phyloP scores from a whole-genome alignment of 176 grass and related monocot genomes.

The Paspalum notatum region DNA sequence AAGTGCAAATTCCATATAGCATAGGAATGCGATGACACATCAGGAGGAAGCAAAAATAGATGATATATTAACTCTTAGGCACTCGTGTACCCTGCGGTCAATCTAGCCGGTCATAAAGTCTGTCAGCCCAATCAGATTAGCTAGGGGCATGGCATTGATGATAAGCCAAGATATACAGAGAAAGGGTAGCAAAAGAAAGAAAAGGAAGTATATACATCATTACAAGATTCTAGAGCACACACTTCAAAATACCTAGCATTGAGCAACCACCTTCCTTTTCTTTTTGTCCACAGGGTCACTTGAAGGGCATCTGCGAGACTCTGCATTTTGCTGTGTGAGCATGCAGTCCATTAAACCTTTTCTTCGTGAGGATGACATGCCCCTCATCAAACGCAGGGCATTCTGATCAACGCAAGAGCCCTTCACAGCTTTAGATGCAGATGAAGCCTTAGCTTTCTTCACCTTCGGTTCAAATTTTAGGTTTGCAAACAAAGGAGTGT shows the following conservation, averaged over 20 bases:
- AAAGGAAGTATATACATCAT: constrained; percentile 15
- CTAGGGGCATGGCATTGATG: background rate
- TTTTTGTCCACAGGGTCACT: constrained; percentile 46
- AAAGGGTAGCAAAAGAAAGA: constrained; percentile 11
- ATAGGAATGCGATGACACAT: constrained; percentile 18
- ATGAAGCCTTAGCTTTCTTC: constrained; percentile 46
- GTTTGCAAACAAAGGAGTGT: constrained; percentile 48
- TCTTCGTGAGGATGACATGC: constrained; percentile 50
- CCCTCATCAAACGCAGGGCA: constrained; percentile 54
- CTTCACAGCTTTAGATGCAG: constrained; percentile 48
- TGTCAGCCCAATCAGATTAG: constrained; percentile 13
- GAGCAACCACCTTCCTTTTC: constrained; percentile 51
- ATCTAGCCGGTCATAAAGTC: constrained; percentile 22
- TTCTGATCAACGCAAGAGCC: constrained; percentile 44
- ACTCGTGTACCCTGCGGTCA: constrained; percentile 3
- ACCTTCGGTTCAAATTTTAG: constrained; percentile 17
- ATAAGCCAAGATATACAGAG: constrained; percentile 30
- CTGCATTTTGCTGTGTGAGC: constrained; percentile 13
- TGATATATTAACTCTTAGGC: constrained; percentile 1
- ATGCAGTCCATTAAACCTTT: constrained; percentile 53
- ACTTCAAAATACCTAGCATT: constrained; percentile 36
- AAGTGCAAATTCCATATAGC: background rate
- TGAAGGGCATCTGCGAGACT: constrained; percentile 25
- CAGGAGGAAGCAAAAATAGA: constrained; percentile 8
- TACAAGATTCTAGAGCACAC: constrained; percentile 1